Evolutionary conservation across 345 rosid genomes (phyloP).

Genomic region (Ceriops zippeliana): DNA sequence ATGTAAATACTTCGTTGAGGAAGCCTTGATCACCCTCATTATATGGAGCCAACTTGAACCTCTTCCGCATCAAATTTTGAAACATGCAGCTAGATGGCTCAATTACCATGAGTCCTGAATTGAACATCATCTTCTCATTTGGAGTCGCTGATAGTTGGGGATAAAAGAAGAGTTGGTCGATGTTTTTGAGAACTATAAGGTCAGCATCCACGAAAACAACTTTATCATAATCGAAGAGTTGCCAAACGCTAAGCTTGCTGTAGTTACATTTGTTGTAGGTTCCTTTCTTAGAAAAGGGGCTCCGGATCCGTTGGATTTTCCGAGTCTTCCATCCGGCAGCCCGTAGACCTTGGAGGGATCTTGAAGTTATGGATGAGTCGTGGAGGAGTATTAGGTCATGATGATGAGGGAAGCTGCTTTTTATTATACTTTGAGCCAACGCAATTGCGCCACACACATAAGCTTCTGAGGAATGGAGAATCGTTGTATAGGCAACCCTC

Average conservation of each 20-base stretch:
- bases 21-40: constrained; percentile 95
- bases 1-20: constrained; percentile 65
- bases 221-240: constrained; percentile 51
- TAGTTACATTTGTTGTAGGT: constrained; percentile 91
- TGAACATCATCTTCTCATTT: constrained; percentile 46
- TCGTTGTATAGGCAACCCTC: constrained; percentile 65
- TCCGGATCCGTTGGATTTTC: constrained; percentile 49
- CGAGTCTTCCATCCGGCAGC: constrained; percentile 64
- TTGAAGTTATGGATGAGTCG: constrained; percentile 41
- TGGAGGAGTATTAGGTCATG: constrained; percentile 66
- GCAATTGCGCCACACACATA: constrained; percentile 93
- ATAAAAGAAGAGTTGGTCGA: constrained; percentile 51
- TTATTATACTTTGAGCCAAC: constrained; percentile 70
- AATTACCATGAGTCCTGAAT: constrained; percentile 79
- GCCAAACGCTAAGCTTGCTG: constrained; percentile 83
- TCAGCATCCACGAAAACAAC: constrained; percentile 75
- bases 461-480: constrained; percentile 80
- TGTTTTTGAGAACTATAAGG: constrained; percentile 46
- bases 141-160: constrained; percentile 64
- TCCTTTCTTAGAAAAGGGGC: constrained; percentile 46
- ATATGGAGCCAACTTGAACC: constrained; percentile 40
- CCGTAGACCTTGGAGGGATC: constrained; percentile 44
- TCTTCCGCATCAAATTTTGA: constrained; percentile 46
- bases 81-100: constrained; percentile 83
- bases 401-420: constrained; percentile 32